These are phyloP conservation scores for Phytophthora hibernalis DNA, from an alignment of 352 stramenopile species.

Conservation along the genomic window DNA sequence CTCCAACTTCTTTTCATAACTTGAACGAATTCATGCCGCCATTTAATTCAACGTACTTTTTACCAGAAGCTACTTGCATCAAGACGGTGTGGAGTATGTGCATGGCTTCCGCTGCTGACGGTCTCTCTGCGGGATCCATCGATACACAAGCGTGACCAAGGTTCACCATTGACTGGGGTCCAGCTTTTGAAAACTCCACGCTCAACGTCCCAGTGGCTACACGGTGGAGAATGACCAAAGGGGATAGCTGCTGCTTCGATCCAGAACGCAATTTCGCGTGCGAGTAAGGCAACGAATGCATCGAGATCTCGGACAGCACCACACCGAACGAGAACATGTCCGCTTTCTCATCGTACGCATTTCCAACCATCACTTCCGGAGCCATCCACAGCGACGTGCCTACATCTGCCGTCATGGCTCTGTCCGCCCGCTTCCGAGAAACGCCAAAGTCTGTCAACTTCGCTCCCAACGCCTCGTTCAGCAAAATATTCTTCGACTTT, in stretches of 20 bases:
- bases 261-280: conserved; percentile 16
- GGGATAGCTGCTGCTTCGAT: conserved; percentile 14
- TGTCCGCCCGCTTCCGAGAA: conserved; percentile 31
- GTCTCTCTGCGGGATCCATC: conserved; percentile 28
- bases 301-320: conserved; percentile 44
- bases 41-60: not conserved
- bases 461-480: conserved; percentile 48
- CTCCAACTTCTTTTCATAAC: not conserved
- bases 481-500: conserved; percentile 20
- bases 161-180: conserved; percentile 14
- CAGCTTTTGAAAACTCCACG: conserved; percentile 31
- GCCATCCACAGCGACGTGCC: conserved; percentile 22
- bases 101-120: conserved; percentile 24
- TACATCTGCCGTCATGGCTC: conserved; percentile 35
- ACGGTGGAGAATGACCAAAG: conserved; percentile 41
- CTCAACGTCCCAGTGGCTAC: conserved; percentile 38
- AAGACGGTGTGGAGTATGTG: conserved; percentile 10
- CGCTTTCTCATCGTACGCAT: conserved; percentile 39
- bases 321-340: conserved; percentile 46
- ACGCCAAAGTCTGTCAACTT: conserved; percentile 74
- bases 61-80: conserved; percentile 12
- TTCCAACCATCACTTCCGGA: conserved; percentile 27
- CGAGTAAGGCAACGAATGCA: conserved; percentile 34
- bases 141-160: conserved; percentile 39
- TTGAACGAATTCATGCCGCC: not conserved